Percentiles rank a stretch among this genome's conserved stretches.
These are phyloP conservation scores for Hygrocybe punicea DNA, from an alignment of 768 basidiomycete species.

Conservation along the genomic window DNA sequence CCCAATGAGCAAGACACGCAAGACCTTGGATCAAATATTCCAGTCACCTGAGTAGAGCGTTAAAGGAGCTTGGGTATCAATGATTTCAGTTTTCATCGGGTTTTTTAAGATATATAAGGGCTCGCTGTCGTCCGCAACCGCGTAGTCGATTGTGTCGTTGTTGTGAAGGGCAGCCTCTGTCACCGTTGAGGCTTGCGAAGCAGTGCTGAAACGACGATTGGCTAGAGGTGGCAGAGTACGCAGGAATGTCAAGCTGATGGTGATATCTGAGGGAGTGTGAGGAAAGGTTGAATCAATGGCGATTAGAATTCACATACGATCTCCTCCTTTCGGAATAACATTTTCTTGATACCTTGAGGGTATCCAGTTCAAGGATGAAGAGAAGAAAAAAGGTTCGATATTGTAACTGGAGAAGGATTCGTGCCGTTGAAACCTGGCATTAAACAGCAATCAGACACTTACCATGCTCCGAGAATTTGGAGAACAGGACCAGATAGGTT, in stretches of 20 bases:
- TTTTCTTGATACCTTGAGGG: slow-evolving; percentile 62
- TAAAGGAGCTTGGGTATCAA: slow-evolving; percentile 7
- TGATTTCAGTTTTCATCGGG: background rate
- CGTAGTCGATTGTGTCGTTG: background rate
- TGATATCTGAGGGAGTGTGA: slow-evolving; percentile 43
- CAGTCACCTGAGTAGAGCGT: slow-evolving; percentile 20
- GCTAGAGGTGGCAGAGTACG: slow-evolving; percentile 29
- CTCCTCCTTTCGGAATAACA: slow-evolving; percentile 29
- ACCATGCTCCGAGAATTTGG: slow-evolving; percentile 53
- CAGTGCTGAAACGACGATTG: background rate
- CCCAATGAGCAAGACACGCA: slow-evolving; percentile 9
- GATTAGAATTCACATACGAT: slow-evolving; percentile 36
- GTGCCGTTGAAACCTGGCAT: background rate
- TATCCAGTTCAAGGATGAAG: slow-evolving; percentile 63
- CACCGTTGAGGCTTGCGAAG: background rate
- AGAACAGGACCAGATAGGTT: slow-evolving; percentile 49
- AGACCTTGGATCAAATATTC: slow-evolving; percentile 5
- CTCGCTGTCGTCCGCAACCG: background rate
- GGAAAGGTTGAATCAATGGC: background rate
- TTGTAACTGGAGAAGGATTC: slow-evolving; percentile 34
- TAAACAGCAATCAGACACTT: slow-evolving; percentile 6
- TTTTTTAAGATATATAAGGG: background rate
- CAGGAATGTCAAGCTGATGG: slow-evolving; percentile 52
- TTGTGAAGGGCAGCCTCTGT: background rate
- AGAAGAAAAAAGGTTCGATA: slow-evolving; percentile 65